These are phyloP conservation scores for Adansonia grandidieri DNA, from an alignment of 441 rosid genomes.

Conservation along the genomic window DNA sequence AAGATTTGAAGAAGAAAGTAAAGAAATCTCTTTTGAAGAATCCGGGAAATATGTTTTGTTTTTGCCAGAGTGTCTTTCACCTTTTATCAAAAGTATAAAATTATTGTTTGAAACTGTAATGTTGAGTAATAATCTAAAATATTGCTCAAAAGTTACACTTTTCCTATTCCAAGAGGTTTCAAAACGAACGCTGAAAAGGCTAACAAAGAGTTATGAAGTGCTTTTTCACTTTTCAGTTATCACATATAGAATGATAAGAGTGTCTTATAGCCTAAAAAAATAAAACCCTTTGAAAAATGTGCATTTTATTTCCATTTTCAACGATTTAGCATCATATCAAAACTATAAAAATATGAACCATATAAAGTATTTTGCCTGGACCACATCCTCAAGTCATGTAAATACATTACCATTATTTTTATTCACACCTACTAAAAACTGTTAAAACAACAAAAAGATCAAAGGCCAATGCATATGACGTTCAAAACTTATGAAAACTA, in stretches of 20 bases:
- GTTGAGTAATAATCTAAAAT: neutral
- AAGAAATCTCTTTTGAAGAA: slow-evolving; percentile 8
- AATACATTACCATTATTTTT: neutral
- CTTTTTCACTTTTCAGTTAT: slow-evolving; percentile 15
- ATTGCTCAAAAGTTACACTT: neutral
- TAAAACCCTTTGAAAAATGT: neutral
- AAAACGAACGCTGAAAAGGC: neutral
- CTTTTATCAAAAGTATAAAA: slow-evolving; percentile 11
- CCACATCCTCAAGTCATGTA: slow-evolving; percentile 38
- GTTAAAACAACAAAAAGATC: neutral
- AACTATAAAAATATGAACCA: slow-evolving; percentile 11
- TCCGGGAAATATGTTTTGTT: slow-evolving; percentile 24
- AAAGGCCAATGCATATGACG: neutral
- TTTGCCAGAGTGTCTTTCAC: slow-evolving; percentile 40
- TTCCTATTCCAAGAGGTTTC: neutral
- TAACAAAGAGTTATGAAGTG: neutral
- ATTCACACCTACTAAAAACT: neutral
- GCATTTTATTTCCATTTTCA: neutral
- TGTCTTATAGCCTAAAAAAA: neutral
- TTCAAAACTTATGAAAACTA: neutral
- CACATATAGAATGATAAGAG: neutral
- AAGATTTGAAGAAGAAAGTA: slow-evolving; percentile 18
- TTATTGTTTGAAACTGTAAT: neutral
- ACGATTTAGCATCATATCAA: neutral
- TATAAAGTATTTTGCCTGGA: slow-evolving; percentile 28